Evolutionary conservation across 805 yeast genomes (phyloP), one percentile per base, ranked within the genome.

Genomic region (Saturnispora quitensis): DNA sequence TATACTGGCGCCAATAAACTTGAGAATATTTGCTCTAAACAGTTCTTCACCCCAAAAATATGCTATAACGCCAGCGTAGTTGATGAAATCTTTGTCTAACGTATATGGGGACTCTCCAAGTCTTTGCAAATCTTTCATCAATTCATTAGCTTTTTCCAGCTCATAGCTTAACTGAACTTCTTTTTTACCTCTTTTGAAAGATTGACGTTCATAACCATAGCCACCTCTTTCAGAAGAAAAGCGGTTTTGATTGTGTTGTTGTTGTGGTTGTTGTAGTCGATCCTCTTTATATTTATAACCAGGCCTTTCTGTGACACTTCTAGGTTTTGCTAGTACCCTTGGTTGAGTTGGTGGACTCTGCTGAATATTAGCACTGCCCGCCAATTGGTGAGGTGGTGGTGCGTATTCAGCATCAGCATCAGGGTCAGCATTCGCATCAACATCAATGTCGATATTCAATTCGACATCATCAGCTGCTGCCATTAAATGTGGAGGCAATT

Each of bases 1-100:
- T 10, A 84, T 73, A 43, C 86, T 76, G 2, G 95, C 87, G 50
- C 76, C 75, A 25, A 89, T 62, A 2, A 87, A 85, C 47, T 75
- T 73, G 53, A 87, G 68, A 20, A 87, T 69, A 3, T 84, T 78
- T 34, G 68, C 69, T 53, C 87, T 73, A 55, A 84, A 77, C 48
- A 73, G 73, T 53, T 78, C 82, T 51, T 82, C 82, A 17, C 42
- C 33, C 51, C 54, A 55, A 73, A 75, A 56, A 78, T 86, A 60
- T 36, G 84, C 75, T 59, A 86, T 81, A 60, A 80, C 80, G 52
- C 86, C 82, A 44, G 53, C 50, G 40, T 49, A 33, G 34, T 48
- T 51, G 13, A 45, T 40, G 2, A 86, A 74, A 65, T 74, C 77
- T 57, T 73, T 71, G 50, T 74, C 63, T 57, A 69, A 33, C 56